Evolutionary conservation across 2,329 filamentous ascomycete species (phyloP).

Genomic region (Diaporthe batatas): DNA sequence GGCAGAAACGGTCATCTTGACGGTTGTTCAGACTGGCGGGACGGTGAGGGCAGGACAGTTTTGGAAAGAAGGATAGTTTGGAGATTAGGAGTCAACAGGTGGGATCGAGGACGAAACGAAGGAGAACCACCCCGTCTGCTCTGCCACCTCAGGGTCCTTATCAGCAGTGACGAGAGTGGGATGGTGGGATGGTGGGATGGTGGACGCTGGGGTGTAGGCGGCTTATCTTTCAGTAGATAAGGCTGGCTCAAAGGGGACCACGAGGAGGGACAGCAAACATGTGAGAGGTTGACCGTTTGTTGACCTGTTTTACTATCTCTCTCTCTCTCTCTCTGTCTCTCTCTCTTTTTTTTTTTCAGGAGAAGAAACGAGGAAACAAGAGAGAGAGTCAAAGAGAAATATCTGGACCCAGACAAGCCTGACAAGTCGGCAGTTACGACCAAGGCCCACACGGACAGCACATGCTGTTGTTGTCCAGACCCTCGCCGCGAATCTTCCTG

Average conservation of each 20-base stretch:
- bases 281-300: constrained; percentile 19
- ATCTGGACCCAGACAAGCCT: background rate
- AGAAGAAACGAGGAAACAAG: background rate
- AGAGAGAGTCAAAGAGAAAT: background rate
- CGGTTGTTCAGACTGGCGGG: constrained; percentile 17
- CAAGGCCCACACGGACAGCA: constrained; percentile 22
- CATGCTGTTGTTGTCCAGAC: constrained; percentile 22
- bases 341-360: background rate
- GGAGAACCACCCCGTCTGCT: background rate
- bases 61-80: constrained; percentile 3
- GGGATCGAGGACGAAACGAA: background rate
- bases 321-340: too few species aligned
- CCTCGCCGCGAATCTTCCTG: background rate
- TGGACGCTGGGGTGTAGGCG: constrained; percentile 2
- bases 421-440: background rate
- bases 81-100: constrained; percentile 29
- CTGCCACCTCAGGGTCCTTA: constrained; percentile 9
- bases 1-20: constrained; percentile 51
- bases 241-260: constrained; percentile 13
- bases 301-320: background rate
- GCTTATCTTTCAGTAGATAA: constrained; percentile 35
- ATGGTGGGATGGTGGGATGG: constrained; percentile 22
- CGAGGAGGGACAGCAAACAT: background rate
- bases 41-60: background rate
- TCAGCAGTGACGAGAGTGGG: constrained; percentile 2